These are phyloP conservation scores for Podila minutissima DNA, from an alignment of 192 early-diverging fungal genomes.

Conservation along the genomic window DNA sequence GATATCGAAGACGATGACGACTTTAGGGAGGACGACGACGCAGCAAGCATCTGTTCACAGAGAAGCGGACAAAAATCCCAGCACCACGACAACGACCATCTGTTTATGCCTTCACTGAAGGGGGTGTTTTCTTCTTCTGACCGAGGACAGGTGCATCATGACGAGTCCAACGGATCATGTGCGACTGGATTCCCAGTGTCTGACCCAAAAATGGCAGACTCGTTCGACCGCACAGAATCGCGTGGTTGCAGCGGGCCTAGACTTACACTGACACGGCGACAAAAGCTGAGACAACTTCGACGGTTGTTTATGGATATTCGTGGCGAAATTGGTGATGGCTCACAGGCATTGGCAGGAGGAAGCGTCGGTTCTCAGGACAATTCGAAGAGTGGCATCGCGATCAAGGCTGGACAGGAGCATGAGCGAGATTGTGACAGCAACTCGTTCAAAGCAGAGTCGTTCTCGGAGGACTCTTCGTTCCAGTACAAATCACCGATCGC, in stretches of 20 bases:
- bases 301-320: conserved; percentile 50
- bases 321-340: conserved; percentile 32
- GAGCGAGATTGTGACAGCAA: conserved; percentile 15
- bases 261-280: conserved; percentile 13
- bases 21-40: conserved; percentile 35
- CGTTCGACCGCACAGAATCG: not conserved
- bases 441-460: conserved; percentile 29
- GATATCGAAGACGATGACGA: conserved; percentile 8
- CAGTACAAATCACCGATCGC: conserved; percentile 29
- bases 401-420: not conserved
- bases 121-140: conserved; percentile 32
- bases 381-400: not conserved
- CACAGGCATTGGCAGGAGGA: not conserved
- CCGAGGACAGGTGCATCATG: not conserved
- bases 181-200: not conserved
- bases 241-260: not conserved
- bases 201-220: not conserved
- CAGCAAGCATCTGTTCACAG: conserved; percentile 21
- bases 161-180: too few relatives aligned
- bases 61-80: conserved; percentile 12
- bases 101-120: conserved; percentile 37
- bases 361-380: not conserved
- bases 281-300: conserved; percentile 41
- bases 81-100: conserved; percentile 23
- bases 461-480: conserved; percentile 35